A percentile compares a stretch with the other conserved stretches of the same genome.
Evolutionary conservation across 2,329 filamentous ascomycete species (phyloP).

Genomic region (Bipolaris bicolor): DNA sequence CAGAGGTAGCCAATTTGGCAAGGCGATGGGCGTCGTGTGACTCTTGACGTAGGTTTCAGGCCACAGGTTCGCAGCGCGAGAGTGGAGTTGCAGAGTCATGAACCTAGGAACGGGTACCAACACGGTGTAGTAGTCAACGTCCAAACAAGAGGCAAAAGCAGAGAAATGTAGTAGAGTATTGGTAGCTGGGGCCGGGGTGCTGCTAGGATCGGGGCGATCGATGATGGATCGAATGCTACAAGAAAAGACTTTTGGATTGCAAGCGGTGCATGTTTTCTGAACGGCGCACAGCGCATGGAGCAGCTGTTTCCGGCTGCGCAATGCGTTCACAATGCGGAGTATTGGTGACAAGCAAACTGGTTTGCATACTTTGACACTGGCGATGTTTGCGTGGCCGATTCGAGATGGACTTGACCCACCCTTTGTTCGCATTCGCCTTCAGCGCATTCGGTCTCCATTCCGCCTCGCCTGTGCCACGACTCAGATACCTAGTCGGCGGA

Average conservation of each 20-base stretch:
- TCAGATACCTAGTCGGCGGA: constrained; percentile 6
- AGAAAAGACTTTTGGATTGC: background rate
- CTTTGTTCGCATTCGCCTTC: constrained; percentile 13
- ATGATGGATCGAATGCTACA: background rate
- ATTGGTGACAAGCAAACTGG: background rate
- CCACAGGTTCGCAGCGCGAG: constrained; percentile 22
- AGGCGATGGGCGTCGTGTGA: constrained; percentile 11
- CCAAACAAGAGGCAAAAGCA: constrained; percentile 11
- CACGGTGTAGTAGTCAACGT: constrained; percentile 25
- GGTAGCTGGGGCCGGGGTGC: constrained; percentile 5
- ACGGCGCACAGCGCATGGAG: background rate
- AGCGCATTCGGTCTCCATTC: constrained; percentile 8
- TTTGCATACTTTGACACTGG: background rate
- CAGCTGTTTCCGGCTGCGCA: background rate
- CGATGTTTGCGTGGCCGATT: background rate
- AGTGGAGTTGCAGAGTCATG: constrained; percentile 15
- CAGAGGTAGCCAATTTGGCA: constrained; percentile 3
- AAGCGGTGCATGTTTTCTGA: background rate
- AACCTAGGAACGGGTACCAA: constrained; percentile 18
- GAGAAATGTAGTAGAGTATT: background rate
- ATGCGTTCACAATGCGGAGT: background rate
- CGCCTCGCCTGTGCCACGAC: constrained; percentile 5
- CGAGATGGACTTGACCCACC: constrained; percentile 1
- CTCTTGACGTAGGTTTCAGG: constrained; percentile 15
- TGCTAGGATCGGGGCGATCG: constrained; percentile 9